Evolutionary conservation across 2,329 filamentous ascomycete species (phyloP).

Genomic region (Fusarium praegraminearum): DNA sequence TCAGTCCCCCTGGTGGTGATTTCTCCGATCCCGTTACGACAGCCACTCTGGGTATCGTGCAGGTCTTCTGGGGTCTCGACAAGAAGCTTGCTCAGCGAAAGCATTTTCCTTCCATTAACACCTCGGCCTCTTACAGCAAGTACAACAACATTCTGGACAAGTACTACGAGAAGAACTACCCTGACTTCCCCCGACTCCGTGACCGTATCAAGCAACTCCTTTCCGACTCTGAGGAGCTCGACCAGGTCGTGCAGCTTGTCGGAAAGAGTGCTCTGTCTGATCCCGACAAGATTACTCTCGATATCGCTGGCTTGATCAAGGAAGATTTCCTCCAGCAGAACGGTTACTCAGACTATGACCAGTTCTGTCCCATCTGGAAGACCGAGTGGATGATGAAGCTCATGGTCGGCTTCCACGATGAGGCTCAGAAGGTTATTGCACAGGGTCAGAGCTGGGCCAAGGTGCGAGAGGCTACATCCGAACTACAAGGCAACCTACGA

Average conservation of each 20-base stretch:
- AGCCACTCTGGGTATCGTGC: constrained; percentile 94
- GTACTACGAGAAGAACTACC: constrained; percentile 93
- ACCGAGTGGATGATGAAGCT: constrained; percentile 99
- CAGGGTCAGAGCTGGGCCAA: constrained; percentile 94
- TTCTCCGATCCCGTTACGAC: constrained; percentile 98
- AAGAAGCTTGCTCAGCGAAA: constrained; percentile 99
- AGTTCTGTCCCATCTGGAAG: constrained; percentile 99
- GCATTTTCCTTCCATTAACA: constrained; percentile 99
- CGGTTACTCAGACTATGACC: constrained; percentile 98
- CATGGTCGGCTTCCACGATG: constrained; percentile 98
- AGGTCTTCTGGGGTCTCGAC: constrained; percentile 99
- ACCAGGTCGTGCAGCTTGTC: constrained; percentile 98
- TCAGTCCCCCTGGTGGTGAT: constrained; percentile 97
- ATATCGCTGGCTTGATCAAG: constrained; percentile 91
- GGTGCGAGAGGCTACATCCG: constrained; percentile 88
- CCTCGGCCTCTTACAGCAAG: constrained; percentile 93
- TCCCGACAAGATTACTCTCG: constrained; percentile 97
- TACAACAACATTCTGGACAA: constrained; percentile 90
- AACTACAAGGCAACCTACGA: constrained; percentile 86
- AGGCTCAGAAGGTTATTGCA: constrained; percentile 92
- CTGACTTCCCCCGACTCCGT: constrained; percentile 92
- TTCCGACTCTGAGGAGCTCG: constrained; percentile 94
- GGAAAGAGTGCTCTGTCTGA: constrained; percentile 97
- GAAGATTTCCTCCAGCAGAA: constrained; percentile 99
- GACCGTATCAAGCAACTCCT: constrained; percentile 95